Conservation (phyloP, 2,329 filamentous ascomycete species). For the Microdochium paspali region DNA sequence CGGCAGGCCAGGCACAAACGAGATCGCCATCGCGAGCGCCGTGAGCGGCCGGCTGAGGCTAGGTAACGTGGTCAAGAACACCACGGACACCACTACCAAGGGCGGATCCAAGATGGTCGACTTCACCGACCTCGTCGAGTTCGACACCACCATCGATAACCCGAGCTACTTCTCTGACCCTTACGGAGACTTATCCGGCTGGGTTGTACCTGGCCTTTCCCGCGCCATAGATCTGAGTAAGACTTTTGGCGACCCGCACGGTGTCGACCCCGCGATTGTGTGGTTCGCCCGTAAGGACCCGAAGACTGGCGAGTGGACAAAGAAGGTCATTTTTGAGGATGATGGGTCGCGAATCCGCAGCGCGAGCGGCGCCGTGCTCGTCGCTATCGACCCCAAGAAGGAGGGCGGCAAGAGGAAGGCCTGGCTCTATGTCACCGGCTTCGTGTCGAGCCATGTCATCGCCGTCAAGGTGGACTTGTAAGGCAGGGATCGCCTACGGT, state of each 20-base stretch:
- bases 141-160: slow-evolving; percentile 44
- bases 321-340: slow-evolving; percentile 45
- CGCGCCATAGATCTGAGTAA: slow-evolving; percentile 25
- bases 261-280: slow-evolving; percentile 32
- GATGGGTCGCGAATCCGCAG: slow-evolving; percentile 40
- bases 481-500: too few relatives aligned
- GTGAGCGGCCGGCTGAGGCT: slow-evolving; percentile 37
- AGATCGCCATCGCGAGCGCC: slow-evolving; percentile 33
- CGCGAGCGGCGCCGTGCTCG: slow-evolving; percentile 40
- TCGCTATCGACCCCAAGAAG: slow-evolving; percentile 37
- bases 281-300: slow-evolving; percentile 23
- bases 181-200: slow-evolving; percentile 45
- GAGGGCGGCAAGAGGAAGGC: slow-evolving; percentile 35
- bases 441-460: slow-evolving; percentile 36
- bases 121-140: slow-evolving; percentile 29
- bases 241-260: slow-evolving; percentile 21
- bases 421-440: slow-evolving; percentile 50
- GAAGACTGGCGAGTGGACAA: slow-evolving; percentile 24
- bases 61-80: slow-evolving; percentile 14
- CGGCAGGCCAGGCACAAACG: slow-evolving; percentile 23
- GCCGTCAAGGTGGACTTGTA: slow-evolving; percentile 41
- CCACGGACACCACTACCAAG: slow-evolving; percentile 11
- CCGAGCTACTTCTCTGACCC: slow-evolving; percentile 48
- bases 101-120: slow-evolving; percentile 18
- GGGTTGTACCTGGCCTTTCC: slow-evolving; percentile 38